Percentiles rank a stretch among this genome's conserved stretches.
phyloP scores from a whole-genome alignment of 148 eudicot species.

The Arbutus unedo region DNA sequence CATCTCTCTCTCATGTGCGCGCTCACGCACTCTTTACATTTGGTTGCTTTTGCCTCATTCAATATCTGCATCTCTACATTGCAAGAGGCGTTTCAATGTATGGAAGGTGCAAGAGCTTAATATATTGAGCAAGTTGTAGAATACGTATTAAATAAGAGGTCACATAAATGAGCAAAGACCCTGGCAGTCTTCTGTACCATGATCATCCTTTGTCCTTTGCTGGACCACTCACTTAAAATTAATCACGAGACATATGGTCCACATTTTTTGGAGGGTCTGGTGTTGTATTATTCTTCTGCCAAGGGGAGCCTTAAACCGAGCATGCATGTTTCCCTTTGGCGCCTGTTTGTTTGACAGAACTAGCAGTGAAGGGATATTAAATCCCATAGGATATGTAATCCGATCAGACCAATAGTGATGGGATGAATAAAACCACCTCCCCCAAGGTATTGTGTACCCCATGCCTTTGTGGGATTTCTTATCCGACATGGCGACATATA shows the following conservation, averaged over 20 bases:
- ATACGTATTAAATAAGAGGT: neutral
- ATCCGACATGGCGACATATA: too few species aligned
- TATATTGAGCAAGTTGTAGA: neutral
- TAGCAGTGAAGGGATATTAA: neutral
- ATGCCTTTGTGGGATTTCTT: too few species aligned
- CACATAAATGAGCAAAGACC: neutral
- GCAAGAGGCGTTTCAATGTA: neutral
- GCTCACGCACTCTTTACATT: neutral
- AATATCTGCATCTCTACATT: neutral
- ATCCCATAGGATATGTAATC: too few species aligned
- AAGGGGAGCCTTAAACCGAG: neutral
- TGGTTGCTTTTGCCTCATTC: neutral
- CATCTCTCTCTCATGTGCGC: neutral
- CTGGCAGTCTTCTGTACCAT: neutral
- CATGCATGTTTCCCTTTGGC: neutral
- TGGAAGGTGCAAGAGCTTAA: neutral
- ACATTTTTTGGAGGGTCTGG: neutral
- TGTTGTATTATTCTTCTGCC: neutral
- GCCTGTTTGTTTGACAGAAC: neutral
- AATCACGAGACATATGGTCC: neutral
- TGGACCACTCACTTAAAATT: neutral
- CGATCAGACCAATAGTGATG: too few species aligned
- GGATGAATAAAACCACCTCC: too few species aligned
- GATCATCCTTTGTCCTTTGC: neutral
- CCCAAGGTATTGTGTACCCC: too few species aligned